Base-by-base conservation (phyloP, 1,139 yeast genomes). In the Lodderomyces margitis region DNA sequence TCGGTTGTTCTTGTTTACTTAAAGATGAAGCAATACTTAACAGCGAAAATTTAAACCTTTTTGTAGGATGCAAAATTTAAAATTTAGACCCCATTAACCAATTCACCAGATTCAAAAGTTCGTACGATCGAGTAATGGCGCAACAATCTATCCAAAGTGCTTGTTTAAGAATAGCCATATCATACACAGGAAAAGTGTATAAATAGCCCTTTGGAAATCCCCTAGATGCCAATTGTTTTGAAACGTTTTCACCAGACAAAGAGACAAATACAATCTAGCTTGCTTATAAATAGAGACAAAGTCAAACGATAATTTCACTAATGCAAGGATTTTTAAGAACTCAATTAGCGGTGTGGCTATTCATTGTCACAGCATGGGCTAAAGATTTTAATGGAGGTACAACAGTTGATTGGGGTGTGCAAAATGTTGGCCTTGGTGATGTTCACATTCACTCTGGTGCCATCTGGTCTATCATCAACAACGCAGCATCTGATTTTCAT, bases 401-500 rank as follows among this genome's bases (percentile, higher is more conserved):
- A 8, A 42, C 20, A 17, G n/a, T 24, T 10, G 27, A 24, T 24
- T 24, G 27, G 27, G 27, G 27, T 10, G 11, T n/a, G 9, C 27
- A 24, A 24, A 24, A 24, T 24, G 27, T 24, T 24, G 27, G 27
- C n/a, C 27, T 8, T 5, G 27, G 27, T 24, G 27, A 24, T 10
- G 27, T 24, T 11, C n/a, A 24, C n/a, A 24, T 24, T 10, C n/a
- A 53, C n/a, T 52, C 55, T 9, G 64, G 61, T 38, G 66, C 54
- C 9, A 61, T 53, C 43, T 65, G 61, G 61, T 63, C 70, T 21
- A 57, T 65, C 25, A 47, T 64, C 39, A 52, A 64, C 46, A 63
- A 63, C 44, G 58, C 59, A 14, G 39, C 50, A 31, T 47, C 58
- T 16, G 43, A 55, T 3, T 46, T 58, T 34, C 50, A 52, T 16